Percentiles rank a stretch among this genome's conserved stretches.
These are phyloP conservation scores for Pisolithus tinctorius DNA, from an alignment of 768 basidiomycete species.

Conservation along the genomic window DNA sequence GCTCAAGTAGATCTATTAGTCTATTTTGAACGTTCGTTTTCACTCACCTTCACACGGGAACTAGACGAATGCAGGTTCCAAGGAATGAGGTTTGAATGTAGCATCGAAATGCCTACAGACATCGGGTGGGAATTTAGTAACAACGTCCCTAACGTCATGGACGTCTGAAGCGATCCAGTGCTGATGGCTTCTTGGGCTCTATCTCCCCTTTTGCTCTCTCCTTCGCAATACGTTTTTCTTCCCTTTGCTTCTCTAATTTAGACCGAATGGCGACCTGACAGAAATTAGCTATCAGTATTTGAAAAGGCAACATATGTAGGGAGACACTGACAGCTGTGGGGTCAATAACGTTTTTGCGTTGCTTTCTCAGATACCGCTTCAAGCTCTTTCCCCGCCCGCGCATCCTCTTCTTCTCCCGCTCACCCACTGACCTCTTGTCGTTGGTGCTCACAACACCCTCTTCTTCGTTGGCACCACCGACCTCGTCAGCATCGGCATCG, in stretches of 20 bases:
- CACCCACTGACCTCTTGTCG: constrained; percentile 15
- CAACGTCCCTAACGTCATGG: constrained; percentile 8
- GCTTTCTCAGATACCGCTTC: constrained; percentile 82
- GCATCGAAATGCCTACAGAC: neutral
- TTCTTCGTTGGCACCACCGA: constrained; percentile 31
- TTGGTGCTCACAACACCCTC: constrained; percentile 31
- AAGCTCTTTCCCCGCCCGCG: constrained; percentile 82
- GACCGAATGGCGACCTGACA: constrained; percentile 54
- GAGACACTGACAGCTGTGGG: constrained; percentile 52
- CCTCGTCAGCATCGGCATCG: constrained; percentile 31
- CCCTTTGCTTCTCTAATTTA: constrained; percentile 55
- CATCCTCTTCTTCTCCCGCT: constrained; percentile 70
- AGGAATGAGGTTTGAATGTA: neutral
- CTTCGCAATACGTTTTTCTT: constrained; percentile 34
- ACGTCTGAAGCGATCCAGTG: constrained; percentile 30
- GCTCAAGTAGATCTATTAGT: no score
- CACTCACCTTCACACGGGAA: neutral
- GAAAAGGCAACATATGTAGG: neutral
- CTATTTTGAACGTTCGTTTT: no score
- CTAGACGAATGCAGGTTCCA: no score
- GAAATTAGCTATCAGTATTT: neutral
- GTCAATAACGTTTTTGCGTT: constrained; percentile 93
- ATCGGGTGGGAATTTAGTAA: neutral
- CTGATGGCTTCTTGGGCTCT: constrained; percentile 26
- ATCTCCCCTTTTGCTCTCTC: constrained; percentile 28